These are phyloP conservation scores for Aegilops umbellulata DNA, from an alignment of 176 grass and related monocot genomes.

Conservation along the genomic window DNA sequence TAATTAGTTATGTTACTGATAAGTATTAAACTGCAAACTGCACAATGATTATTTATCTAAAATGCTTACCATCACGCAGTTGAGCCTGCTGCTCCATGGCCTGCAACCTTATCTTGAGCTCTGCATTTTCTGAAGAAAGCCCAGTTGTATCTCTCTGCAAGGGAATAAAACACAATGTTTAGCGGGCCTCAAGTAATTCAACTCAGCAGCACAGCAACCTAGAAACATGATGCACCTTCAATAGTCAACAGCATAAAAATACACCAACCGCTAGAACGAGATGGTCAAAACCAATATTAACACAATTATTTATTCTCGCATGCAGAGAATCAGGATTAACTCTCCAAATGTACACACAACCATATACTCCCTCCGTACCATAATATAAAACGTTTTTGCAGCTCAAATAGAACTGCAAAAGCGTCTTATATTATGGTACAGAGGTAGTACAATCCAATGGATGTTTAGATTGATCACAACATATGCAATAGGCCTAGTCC, in stretches of 20 bases:
- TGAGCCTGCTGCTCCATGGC: conserved; percentile 98
- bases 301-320: neutral
- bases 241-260: conserved; percentile 1
- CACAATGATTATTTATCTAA: conserved; percentile 16
- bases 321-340: conserved; percentile 25
- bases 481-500: conserved; percentile 21
- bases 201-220: conserved; percentile 11
- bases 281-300: conserved; percentile 24
- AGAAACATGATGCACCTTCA: conserved; percentile 10
- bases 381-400: too few relatives aligned
- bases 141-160: conserved; percentile 96
- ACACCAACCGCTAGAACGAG: conserved; percentile 18
- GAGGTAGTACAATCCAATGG: neutral
- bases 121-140: conserved; percentile 92
- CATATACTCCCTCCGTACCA: neutral
- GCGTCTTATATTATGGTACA: too few relatives aligned
- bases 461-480: conserved; percentile 25
- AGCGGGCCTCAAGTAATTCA: conserved; percentile 30
- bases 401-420: too few relatives aligned
- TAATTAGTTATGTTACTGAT: conserved; percentile 4
- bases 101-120: conserved; percentile 96
- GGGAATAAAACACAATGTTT: conserved; percentile 20
- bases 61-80: conserved; percentile 74
- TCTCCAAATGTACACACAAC: conserved; percentile 19
- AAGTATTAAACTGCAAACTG: conserved; percentile 1